Evolutionary conservation across 495 filamentous ascomycete species (phyloP).

Genomic region (Echria macrotheca): DNA sequence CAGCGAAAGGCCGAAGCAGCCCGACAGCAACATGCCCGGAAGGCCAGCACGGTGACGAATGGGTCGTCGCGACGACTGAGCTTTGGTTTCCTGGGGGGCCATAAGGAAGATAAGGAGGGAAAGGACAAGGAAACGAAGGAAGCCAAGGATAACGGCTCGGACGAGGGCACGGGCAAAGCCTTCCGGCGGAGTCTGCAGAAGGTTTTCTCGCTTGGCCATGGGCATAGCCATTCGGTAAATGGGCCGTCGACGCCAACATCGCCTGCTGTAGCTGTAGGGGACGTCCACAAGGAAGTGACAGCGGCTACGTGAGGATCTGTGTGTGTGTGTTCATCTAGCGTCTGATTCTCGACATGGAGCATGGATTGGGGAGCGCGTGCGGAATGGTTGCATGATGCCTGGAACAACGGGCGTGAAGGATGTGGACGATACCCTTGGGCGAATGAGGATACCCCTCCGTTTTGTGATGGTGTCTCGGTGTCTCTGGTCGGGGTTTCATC

Average conservation of each 20-base stretch:
- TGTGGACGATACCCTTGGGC: not conserved
- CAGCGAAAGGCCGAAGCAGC: conserved; percentile 26
- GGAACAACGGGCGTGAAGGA: no score
- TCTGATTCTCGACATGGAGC: no score
- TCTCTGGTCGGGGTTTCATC: no score
- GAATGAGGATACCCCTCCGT: no score
- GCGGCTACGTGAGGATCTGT: conserved; percentile 3
- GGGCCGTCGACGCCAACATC: conserved; percentile 9
- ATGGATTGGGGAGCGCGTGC: no score
- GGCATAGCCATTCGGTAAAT: conserved; percentile 2
- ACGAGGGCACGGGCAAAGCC: conserved; percentile 35
- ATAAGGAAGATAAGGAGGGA: not conserved
- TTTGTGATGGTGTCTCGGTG: no score
- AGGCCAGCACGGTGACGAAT: conserved; percentile 8
- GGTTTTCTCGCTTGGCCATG: conserved; percentile 33
- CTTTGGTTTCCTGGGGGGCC: conserved; percentile 23
- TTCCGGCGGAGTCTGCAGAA: conserved; percentile 38
- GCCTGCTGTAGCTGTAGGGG: not conserved
- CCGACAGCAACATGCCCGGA: conserved; percentile 22
- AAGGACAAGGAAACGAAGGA: conserved; percentile 5
- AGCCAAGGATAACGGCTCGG: conserved; percentile 32
- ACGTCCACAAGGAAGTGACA: conserved; percentile 8
- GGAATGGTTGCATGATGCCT: no score
- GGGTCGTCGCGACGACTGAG: conserved; percentile 22
- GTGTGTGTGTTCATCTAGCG: no score